A percentile compares a stretch with the other conserved stretches of the same genome.
phyloP scores from a whole-genome alignment of 2,329 filamentous ascomycete genomes.

The Exophiala calicioides region DNA sequence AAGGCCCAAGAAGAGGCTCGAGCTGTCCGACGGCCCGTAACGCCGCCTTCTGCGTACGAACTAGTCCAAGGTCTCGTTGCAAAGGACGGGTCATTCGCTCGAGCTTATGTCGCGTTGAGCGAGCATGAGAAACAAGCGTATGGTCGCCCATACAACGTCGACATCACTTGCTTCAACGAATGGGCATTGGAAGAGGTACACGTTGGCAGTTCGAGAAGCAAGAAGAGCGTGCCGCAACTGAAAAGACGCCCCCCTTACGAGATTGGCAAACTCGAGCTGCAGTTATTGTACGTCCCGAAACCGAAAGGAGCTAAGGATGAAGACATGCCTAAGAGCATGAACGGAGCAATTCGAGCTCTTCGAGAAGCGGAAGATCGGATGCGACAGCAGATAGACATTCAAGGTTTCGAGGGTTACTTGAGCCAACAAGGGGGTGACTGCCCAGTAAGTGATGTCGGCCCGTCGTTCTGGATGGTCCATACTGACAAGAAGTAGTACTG shows the following conservation, averaged over 20 bases:
- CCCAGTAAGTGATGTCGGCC: slow-evolving; percentile 66
- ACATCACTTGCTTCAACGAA: slow-evolving; percentile 96
- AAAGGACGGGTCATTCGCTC: slow-evolving; percentile 89
- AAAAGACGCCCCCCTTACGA: slow-evolving; percentile 89
- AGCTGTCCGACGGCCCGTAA: slow-evolving; percentile 48
- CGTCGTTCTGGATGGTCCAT: background rate
- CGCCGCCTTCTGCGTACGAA: slow-evolving; percentile 37
- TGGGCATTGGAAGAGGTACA: slow-evolving; percentile 87
- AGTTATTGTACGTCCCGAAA: slow-evolving; percentile 91
- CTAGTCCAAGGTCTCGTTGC: slow-evolving; percentile 68
- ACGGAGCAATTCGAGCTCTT: slow-evolving; percentile 89
- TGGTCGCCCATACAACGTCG: slow-evolving; percentile 81
- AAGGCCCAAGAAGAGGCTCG: slow-evolving; percentile 82
- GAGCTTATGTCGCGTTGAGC: slow-evolving; percentile 89
- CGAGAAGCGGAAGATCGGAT: slow-evolving; percentile 81
- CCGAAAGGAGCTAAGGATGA: slow-evolving; percentile 85
- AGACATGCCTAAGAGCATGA: slow-evolving; percentile 99
- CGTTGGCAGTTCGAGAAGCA: slow-evolving; percentile 89
- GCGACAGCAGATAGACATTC: slow-evolving; percentile 31
- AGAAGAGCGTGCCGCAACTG: slow-evolving; percentile 72
- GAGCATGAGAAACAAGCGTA: slow-evolving; percentile 88
- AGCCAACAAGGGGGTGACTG: slow-evolving; percentile 98
- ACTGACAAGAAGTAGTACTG: slow-evolving; percentile 67
- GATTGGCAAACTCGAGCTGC: slow-evolving; percentile 89
- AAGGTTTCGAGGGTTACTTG: slow-evolving; percentile 75